Evolutionary conservation across 164 flowering plant genomes (phyloP), one percentile per base, ranked within the genome.

Genomic region (Chimonanthus praecox): DNA sequence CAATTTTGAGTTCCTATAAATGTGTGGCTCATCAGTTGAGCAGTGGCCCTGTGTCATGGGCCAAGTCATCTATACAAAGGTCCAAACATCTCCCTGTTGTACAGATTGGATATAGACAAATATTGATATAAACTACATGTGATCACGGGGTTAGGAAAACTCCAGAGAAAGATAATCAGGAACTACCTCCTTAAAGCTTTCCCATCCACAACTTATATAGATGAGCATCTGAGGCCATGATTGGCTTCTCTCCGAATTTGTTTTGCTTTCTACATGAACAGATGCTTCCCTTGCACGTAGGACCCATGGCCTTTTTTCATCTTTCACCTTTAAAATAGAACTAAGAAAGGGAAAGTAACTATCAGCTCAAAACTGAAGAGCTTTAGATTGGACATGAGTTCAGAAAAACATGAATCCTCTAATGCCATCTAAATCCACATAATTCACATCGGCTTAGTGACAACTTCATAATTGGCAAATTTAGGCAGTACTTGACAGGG

Each of bases 171-270:
- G 60, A 54, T 15, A 54, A 15, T 54, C 47, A 4, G 7, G 47
- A 73, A 67, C 58, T 87, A 91, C 97, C 96, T 93, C 90, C 79
- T 92, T 95, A 83, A 95, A 93, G 83, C 92, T 95, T 73, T 89
- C 91, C 99, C 99, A 95, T 69, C 99, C 98, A 83, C 97, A 92
- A 75, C 98, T 95, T 77, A 95, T 90, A 77, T 95, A 95, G 73
- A 95, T 85, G 71, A 95, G 90, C 60, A 94, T 91, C 72, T 88
- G 78, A 44, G 97, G 98, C 76, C 91, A 80, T 43, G 87, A 76
- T 33, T 75, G 78, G 73, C 77, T 76, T 65, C 79, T 82, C 70
- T 86, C 87, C 51, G 65, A 74, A 68, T 58, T 60, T 72, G 82
- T 80, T 84, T 75, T 83, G 79, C 88, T 83, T 74, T 84, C 83